These are phyloP conservation scores for Lophiostoma macrostomum DNA, from an alignment of 495 filamentous ascomycete species.

Conservation along the genomic window DNA sequence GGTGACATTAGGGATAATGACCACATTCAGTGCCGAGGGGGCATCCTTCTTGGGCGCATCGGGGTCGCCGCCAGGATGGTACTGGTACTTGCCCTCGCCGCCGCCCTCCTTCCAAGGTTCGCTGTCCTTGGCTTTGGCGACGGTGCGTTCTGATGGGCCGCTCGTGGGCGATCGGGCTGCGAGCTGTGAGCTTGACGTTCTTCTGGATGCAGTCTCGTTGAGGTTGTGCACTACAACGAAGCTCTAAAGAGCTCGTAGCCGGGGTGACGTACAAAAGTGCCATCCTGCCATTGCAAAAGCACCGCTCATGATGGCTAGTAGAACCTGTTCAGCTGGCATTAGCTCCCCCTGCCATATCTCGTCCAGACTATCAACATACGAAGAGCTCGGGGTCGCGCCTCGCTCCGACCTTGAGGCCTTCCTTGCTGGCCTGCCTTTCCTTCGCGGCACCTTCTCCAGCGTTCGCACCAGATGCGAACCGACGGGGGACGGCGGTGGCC, in stretches of 20 bases:
- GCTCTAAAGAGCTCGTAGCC: too few relatives aligned
- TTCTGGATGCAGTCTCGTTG: too few relatives aligned
- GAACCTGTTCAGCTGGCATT: slow-evolving; percentile 61
- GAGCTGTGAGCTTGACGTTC: neutral
- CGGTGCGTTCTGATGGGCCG: slow-evolving; percentile 73
- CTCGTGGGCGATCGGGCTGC: slow-evolving; percentile 80
- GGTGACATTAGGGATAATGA: slow-evolving; percentile 88
- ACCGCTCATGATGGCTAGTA: slow-evolving; percentile 86
- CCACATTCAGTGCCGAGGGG: slow-evolving; percentile 88
- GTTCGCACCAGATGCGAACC: too few relatives aligned
- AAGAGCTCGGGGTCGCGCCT: slow-evolving; percentile 80
- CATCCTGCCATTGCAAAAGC: slow-evolving; percentile 84
- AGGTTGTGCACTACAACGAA: too few relatives aligned
- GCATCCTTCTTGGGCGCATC: slow-evolving; percentile 77
- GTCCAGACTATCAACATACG: slow-evolving; percentile 48
- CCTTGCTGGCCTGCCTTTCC: slow-evolving; percentile 46
- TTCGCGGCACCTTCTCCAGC: slow-evolving; percentile 18
- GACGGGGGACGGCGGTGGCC: slow-evolving; percentile 11
- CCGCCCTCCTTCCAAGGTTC: slow-evolving; percentile 83
- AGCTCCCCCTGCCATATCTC: neutral
- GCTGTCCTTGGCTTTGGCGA: slow-evolving; percentile 65
- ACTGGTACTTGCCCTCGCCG: slow-evolving; percentile 74
- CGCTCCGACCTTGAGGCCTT: slow-evolving; percentile 59
- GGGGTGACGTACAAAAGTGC: slow-evolving; percentile 62
- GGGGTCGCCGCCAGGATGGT: slow-evolving; percentile 85